Evolutionary conservation across 179 eudicot species (phyloP).

Genomic region (Beta corolliflora): DNA sequence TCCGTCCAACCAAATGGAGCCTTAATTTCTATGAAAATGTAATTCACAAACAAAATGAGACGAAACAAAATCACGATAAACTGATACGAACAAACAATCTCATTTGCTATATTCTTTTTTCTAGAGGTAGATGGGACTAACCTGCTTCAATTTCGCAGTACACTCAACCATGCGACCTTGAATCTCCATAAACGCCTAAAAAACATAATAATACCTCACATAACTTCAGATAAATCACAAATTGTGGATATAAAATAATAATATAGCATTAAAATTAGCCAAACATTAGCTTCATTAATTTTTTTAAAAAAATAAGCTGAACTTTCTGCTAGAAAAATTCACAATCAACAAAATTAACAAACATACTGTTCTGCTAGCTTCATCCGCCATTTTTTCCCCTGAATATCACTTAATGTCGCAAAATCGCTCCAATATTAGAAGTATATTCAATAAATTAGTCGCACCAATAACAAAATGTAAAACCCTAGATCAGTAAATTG

Average conservation of each 20-base stretch:
- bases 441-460: background rate
- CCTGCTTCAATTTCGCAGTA: conserved; percentile 88
- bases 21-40: background rate
- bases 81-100: background rate
- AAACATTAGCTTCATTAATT: background rate
- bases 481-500: background rate
- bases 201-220: background rate
- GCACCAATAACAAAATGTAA: no score
- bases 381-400: conserved; percentile 54
- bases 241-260: background rate
- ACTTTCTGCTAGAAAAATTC: background rate
- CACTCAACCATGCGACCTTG: conserved; percentile 91
- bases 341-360: background rate
- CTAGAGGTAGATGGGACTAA: conserved; percentile 8
- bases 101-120: background rate
- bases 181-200: conserved; percentile 85
- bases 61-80: background rate
- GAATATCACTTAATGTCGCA: background rate
- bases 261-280: no score
- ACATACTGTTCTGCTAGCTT: conserved; percentile 65
- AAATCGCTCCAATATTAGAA: background rate
- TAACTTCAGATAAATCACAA: no score
- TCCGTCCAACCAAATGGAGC: no score
- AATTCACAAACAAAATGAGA: background rate
- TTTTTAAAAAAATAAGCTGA: no score